Conservation (phyloP, 2,329 filamentous ascomycete genomes). For the Beauveria varroae region DNA sequence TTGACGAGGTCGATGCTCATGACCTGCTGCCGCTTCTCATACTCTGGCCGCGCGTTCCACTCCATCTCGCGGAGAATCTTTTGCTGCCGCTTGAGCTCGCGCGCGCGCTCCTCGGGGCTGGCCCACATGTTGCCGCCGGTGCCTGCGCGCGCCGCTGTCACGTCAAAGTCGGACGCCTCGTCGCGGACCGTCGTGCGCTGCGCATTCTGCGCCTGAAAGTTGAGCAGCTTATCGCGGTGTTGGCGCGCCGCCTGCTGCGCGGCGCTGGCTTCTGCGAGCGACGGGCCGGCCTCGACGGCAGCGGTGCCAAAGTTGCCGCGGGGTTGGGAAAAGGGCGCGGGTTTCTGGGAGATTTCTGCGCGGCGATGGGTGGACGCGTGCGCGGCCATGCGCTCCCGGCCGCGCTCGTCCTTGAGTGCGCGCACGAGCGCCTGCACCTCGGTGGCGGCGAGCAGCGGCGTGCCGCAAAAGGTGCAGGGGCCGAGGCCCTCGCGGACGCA, state of each 20-base stretch:
- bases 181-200: conserved; percentile 77
- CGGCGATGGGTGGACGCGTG: conserved; percentile 65
- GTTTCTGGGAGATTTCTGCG: conserved; percentile 55
- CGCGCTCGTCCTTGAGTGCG: conserved; percentile 76
- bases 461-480: conserved; percentile 84
- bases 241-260: conserved; percentile 54
- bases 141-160: conserved; percentile 37
- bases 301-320: conserved; percentile 22
- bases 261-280: conserved; percentile 50
- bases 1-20: conserved; percentile 77
- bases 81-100: conserved; percentile 79
- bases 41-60: conserved; percentile 77
- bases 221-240: conserved; percentile 73
- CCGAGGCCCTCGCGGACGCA: conserved; percentile 91
- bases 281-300: conserved; percentile 23
- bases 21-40: conserved; percentile 79
- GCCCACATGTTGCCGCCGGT: conserved; percentile 63
- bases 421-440: conserved; percentile 83
- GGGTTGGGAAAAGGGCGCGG: conserved; percentile 51
- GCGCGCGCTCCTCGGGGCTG: conserved; percentile 70
- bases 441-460: conserved; percentile 59
- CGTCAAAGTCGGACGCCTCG: conserved; percentile 63
- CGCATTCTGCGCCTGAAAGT: conserved; percentile 80
- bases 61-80: conserved; percentile 77
- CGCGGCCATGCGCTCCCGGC: conserved; percentile 74